These are phyloP conservation scores for Luvunga scandens DNA, from an alignment of 345 rosid genomes.

Conservation along the genomic window DNA sequence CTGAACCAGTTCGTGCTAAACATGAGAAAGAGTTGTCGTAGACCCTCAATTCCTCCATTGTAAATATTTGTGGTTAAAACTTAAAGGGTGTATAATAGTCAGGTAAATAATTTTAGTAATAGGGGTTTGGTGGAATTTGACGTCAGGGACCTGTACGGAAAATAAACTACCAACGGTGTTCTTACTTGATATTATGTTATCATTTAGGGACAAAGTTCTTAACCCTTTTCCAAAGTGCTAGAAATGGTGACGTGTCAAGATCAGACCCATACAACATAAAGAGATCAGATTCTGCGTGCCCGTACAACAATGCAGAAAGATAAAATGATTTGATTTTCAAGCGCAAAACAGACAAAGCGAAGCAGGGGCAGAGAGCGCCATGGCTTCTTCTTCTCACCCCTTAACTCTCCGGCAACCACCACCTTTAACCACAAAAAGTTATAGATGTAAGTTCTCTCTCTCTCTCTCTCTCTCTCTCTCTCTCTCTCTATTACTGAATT, in stretches of 20 bases:
- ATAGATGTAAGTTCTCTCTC: conserved; percentile 31
- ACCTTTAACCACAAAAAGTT: conserved; percentile 15
- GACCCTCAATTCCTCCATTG: too few species aligned
- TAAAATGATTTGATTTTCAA: background rate
- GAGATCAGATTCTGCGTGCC: background rate
- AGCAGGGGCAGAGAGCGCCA: background rate
- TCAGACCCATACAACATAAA: background rate
- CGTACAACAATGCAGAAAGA: background rate
- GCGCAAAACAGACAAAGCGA: background rate
- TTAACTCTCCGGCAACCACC: conserved; percentile 30
- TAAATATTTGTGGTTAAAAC: too few species aligned
- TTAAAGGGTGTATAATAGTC: too few species aligned
- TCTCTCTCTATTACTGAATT: conserved; percentile 1
- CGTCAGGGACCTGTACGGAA: too few species aligned
- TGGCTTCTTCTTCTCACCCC: conserved; percentile 31
- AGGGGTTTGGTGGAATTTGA: too few species aligned
- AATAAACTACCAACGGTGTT: too few species aligned
- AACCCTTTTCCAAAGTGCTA: background rate
- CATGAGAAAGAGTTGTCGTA: too few species aligned
- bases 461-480: conserved; percentile 15
- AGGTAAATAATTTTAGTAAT: too few species aligned
- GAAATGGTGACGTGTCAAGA: background rate
- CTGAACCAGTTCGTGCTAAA: too few species aligned
- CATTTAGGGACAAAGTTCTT: accelerated
- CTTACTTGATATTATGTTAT: too few species aligned